These are phyloP conservation scores for Thermothelomyces thermophilus DNA, from an alignment of 2,329 filamentous ascomycete species.

Conservation along the genomic window DNA sequence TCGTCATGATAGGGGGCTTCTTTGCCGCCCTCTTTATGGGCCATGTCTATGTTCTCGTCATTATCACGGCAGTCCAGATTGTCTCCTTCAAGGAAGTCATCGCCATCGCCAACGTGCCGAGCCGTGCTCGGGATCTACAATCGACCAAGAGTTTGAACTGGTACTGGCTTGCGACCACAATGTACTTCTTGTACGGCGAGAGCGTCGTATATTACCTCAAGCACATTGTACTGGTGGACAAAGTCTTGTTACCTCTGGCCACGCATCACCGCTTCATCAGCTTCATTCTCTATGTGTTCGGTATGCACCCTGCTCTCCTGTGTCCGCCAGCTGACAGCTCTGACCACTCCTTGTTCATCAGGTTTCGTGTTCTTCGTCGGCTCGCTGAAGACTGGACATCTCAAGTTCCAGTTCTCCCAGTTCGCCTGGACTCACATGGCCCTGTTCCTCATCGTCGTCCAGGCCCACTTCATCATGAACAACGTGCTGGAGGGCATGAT, in stretches of 20 bases:
- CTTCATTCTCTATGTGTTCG: slow-evolving; percentile 96
- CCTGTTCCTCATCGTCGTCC: slow-evolving; percentile 92
- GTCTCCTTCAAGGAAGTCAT: slow-evolving; percentile 99
- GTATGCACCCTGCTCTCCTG: slow-evolving; percentile 45
- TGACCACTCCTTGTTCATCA: slow-evolving; percentile 31
- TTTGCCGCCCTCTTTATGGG: slow-evolving; percentile 90
- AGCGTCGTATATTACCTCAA: slow-evolving; percentile 99
- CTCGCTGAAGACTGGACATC: slow-evolving; percentile 89
- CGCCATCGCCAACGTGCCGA: slow-evolving; percentile 91
- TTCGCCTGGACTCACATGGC: slow-evolving; percentile 99
- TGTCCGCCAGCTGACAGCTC: too few relatives aligned
- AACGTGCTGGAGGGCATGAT: slow-evolving; percentile 99
- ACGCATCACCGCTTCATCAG: slow-evolving; percentile 98
- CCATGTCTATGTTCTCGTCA: slow-evolving; percentile 92
- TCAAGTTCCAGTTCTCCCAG: slow-evolving; percentile 98
- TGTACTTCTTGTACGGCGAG: slow-evolving; percentile 99
- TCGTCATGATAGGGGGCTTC: slow-evolving; percentile 94
- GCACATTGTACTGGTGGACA: slow-evolving; percentile 93
- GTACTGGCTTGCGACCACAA: slow-evolving; percentile 98
- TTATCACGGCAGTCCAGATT: slow-evolving; percentile 91
- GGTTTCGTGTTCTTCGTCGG: slow-evolving; percentile 98
- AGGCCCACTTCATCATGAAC: slow-evolving; percentile 99
- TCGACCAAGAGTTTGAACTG: slow-evolving; percentile 97
- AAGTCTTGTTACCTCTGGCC: slow-evolving; percentile 83
- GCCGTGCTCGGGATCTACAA: slow-evolving; percentile 78